A percentile compares a stretch with the other conserved stretches of the same genome.
Evolutionary conservation across 2,329 filamentous ascomycete genomes (phyloP).

Genomic region (Calonectria multiphialidica): DNA sequence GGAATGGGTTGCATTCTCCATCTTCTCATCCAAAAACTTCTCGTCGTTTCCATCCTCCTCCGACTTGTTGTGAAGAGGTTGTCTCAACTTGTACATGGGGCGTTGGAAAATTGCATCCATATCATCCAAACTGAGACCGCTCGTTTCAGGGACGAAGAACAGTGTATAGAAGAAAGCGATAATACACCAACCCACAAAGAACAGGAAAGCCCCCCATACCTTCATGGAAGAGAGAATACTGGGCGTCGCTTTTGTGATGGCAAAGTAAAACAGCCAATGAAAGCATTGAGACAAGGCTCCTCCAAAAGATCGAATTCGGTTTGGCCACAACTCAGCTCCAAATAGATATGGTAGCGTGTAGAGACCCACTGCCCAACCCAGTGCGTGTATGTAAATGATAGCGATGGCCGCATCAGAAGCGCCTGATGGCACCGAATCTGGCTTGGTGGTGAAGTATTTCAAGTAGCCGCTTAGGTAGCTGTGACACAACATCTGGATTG

Average conservation of each 20-base stretch:
- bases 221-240: slow-evolving; percentile 48
- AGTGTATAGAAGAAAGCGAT: slow-evolving; percentile 52
- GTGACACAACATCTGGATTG: slow-evolving; percentile 2
- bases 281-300: slow-evolving; percentile 47
- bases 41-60: not conserved
- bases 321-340: slow-evolving; percentile 58
- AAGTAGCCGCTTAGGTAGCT: not conserved
- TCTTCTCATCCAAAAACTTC: not conserved
- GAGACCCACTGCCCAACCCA: slow-evolving; percentile 33
- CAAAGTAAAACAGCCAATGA: slow-evolving; percentile 54
- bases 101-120: slow-evolving; percentile 51
- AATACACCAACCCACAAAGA: slow-evolving; percentile 52
- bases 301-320: slow-evolving; percentile 58
- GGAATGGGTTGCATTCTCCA: not conserved
- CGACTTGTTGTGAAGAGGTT: not conserved
- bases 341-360: slow-evolving; percentile 35
- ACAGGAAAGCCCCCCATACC: slow-evolving; percentile 54
- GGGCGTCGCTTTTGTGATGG: slow-evolving; percentile 48
- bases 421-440: not conserved
- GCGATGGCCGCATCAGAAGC: slow-evolving; percentile 20
- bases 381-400: slow-evolving; percentile 30
- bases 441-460: not conserved
- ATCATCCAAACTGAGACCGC: slow-evolving; percentile 52
- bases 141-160: slow-evolving; percentile 53
- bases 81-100: slow-evolving; percentile 18